Evolutionary conservation across 345 rosid genomes (phyloP).

Genomic region (Eucalyptus regnans): DNA sequence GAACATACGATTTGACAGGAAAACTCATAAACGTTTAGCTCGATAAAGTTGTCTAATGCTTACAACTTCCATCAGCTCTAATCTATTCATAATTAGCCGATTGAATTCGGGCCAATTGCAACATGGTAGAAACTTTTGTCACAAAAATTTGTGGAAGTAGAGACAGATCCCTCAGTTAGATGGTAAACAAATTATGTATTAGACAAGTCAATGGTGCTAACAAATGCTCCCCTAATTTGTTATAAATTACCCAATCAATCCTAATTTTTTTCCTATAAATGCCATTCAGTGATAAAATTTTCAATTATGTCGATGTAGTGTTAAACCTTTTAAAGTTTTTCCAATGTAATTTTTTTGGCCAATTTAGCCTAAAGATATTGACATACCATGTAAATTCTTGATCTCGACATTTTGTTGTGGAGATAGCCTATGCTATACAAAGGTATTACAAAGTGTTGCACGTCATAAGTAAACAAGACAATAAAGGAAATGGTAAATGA

Average conservation of each 20-base stretch:
- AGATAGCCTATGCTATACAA: neutral
- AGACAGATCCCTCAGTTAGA: neutral
- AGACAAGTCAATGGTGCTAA: neutral
- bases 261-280: rapidly evolving
- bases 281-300: neutral
- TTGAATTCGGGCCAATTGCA: neutral
- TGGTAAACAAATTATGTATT: neutral
- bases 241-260: neutral
- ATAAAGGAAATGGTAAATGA: neutral
- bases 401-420: neutral
- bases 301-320: neutral
- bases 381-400: neutral
- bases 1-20: neutral
- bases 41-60: neutral
- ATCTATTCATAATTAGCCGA: neutral
- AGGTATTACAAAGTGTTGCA: neutral
- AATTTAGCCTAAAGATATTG: neutral
- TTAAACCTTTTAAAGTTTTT: neutral
- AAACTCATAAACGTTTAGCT: neutral
- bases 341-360: neutral
- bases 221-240: neutral
- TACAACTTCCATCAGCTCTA: neutral
- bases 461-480: neutral
- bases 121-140: neutral
- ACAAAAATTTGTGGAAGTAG: neutral